A percentile compares a stretch with the other conserved stretches of the same genome.
These are phyloP conservation scores for Xylaria sp. DNA, from an alignment of 2,329 filamentous ascomycete species.

Conservation along the genomic window DNA sequence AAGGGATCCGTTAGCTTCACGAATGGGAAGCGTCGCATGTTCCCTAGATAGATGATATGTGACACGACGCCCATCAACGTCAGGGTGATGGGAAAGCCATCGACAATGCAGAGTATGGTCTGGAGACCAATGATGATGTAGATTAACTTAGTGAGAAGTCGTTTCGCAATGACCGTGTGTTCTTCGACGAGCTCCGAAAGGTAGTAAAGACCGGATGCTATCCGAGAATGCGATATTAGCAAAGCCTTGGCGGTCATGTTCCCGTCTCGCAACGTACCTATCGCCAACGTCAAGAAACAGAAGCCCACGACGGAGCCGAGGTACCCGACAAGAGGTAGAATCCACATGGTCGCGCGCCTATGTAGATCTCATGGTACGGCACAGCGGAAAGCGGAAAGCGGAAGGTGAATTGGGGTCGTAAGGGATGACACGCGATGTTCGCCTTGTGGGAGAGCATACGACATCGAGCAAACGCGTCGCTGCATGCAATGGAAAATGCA, in stretches of 20 bases:
- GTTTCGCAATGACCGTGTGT: constrained; percentile 90
- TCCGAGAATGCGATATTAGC: constrained; percentile 23
- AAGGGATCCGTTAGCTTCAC: constrained; percentile 87
- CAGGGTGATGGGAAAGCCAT: constrained; percentile 80
- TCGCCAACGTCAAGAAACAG: constrained; percentile 89
- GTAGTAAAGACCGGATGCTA: constrained; percentile 97
- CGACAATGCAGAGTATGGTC: constrained; percentile 73
- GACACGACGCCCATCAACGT: constrained; percentile 76
- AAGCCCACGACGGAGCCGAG: constrained; percentile 86
- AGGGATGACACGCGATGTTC: not conserved
- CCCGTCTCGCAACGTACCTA: no score
- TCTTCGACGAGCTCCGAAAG: constrained; percentile 97
- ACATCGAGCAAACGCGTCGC: not conserved
- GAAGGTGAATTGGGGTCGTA: not conserved
- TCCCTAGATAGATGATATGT: constrained; percentile 85
- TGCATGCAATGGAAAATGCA: constrained; percentile 12
- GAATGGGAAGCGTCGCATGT: constrained; percentile 73
- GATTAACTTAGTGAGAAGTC: constrained; percentile 81
- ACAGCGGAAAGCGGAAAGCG: constrained; percentile 2
- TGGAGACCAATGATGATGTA: constrained; percentile 79
- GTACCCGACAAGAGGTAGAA: constrained; percentile 90
- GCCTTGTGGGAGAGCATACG: not conserved
- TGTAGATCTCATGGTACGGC: constrained; percentile 20
- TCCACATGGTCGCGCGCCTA: constrained; percentile 74
- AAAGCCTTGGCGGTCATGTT: no score